Evolutionary conservation across 164 flowering plant genomes (phyloP).

Genomic region (Nymphaea thermarum): DNA sequence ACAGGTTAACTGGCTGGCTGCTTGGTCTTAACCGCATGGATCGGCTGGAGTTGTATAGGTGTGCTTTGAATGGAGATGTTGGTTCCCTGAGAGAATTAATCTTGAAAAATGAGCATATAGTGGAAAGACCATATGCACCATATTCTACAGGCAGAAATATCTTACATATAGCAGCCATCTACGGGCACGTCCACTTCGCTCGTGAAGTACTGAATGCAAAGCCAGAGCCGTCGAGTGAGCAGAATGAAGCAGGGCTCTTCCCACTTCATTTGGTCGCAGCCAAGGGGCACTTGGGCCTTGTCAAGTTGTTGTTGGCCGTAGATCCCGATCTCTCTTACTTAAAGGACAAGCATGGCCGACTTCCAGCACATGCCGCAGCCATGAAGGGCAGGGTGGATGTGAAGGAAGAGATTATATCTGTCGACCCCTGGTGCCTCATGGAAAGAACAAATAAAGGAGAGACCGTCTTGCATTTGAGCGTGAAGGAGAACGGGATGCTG

Average conservation of each 20-base stretch:
- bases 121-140: no score
- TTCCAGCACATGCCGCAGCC: slow-evolving; percentile 1
- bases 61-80: no score
- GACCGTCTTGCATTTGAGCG: slow-evolving; percentile 2
- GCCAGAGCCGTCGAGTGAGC: neutral
- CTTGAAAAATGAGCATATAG: no score
- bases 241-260: neutral
- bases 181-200: neutral
- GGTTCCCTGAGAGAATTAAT: no score
- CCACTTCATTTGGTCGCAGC: slow-evolving; percentile 1
- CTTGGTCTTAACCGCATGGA: no score
- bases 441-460: neutral
- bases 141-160: no score
- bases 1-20: no score
- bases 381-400: neutral
- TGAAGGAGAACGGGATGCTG: neutral
- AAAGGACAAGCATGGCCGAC: neutral
- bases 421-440: neutral
- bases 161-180: neutral
- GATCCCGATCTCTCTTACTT: neutral
- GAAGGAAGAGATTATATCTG: neutral
- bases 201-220: neutral
- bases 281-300: neutral
- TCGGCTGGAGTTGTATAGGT: no score
- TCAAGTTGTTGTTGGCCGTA: neutral